Evolutionary conservation across 352 stramenopile species (phyloP).

Genomic region (Globisporangium canariense): DNA sequence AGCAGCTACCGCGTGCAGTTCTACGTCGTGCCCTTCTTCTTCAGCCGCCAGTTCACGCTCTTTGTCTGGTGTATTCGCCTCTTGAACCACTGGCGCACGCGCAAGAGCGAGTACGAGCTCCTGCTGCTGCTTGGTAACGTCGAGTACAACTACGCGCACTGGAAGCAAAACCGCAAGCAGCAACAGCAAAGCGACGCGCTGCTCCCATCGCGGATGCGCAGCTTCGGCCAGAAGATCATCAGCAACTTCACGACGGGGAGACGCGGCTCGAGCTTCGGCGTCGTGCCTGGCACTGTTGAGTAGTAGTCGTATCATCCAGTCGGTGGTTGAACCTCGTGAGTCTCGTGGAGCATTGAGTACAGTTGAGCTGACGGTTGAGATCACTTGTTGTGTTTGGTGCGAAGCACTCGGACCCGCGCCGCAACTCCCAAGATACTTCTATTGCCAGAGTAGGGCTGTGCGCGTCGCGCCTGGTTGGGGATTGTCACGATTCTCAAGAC

Average conservation of each 20-base stretch:
- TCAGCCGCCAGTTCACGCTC: constrained; percentile 16
- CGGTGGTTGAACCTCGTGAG: no score
- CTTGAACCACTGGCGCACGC: constrained; percentile 10
- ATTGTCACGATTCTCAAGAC: no score
- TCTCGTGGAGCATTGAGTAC: no score
- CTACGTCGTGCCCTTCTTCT: constrained; percentile 18
- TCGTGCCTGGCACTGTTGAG: not conserved
- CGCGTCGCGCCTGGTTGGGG: no score
- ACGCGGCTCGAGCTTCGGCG: not conserved
- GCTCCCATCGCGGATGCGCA: not conserved
- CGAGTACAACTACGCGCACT: constrained; percentile 19
- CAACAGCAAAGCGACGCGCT: not conserved
- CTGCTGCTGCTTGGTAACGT: constrained; percentile 16
- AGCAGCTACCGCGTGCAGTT: not conserved
- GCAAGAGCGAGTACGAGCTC: constrained; percentile 11
- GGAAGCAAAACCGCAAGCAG: not conserved
- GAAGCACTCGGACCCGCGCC: no score
- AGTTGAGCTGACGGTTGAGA: no score
- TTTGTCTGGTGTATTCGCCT: constrained; percentile 16
- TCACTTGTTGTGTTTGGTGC: no score
- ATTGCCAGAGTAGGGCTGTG: no score
- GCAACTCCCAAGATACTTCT: no score
- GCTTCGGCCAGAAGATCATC: not conserved
- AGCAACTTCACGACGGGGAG: not conserved
- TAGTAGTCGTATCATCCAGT: not conserved